Percentiles rank a stretch among this genome's conserved stretches.
These are phyloP conservation scores for Albifimbria verrucaria DNA, from an alignment of 2,329 filamentous ascomycete species.

Conservation along the genomic window DNA sequence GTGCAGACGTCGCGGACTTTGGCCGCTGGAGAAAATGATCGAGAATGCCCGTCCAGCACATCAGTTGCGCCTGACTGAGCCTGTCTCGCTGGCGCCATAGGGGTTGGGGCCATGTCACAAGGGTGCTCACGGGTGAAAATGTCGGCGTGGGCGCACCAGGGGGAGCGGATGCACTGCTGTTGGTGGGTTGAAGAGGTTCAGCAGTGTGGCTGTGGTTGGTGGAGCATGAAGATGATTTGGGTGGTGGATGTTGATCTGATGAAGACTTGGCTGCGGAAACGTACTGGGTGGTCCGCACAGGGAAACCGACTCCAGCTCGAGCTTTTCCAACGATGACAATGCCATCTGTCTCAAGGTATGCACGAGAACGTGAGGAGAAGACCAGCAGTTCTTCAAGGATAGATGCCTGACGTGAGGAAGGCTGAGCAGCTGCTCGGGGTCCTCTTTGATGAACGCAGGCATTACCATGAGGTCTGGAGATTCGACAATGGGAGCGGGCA, in stretches of 20 bases:
- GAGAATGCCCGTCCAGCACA: constrained; percentile 40
- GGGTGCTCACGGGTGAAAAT: not conserved
- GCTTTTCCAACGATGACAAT: constrained; percentile 41
- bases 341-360: constrained; percentile 48
- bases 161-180: not conserved
- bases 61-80: constrained; percentile 22
- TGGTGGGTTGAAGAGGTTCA: not conserved
- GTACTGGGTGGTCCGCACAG: constrained; percentile 45
- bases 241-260: not conserved
- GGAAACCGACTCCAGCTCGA: constrained; percentile 64
- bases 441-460: constrained; percentile 24
- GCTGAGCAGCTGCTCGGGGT: constrained; percentile 37
- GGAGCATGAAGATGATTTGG: not conserved
- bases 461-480: constrained; percentile 24
- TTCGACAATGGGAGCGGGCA: constrained; percentile 57
- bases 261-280: constrained; percentile 13
- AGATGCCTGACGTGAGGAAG: constrained; percentile 57
- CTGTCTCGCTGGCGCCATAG: constrained; percentile 7
- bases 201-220: not conserved
- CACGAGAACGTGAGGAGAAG: constrained; percentile 54
- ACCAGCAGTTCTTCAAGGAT: constrained; percentile 67
- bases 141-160: not conserved
- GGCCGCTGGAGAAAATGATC: constrained; percentile 37
- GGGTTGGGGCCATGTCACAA: constrained; percentile 2
- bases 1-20: constrained; percentile 24